phyloP scores from a whole-genome alignment of 345 rosid species.

The Lagerstroemia speciosa region DNA sequence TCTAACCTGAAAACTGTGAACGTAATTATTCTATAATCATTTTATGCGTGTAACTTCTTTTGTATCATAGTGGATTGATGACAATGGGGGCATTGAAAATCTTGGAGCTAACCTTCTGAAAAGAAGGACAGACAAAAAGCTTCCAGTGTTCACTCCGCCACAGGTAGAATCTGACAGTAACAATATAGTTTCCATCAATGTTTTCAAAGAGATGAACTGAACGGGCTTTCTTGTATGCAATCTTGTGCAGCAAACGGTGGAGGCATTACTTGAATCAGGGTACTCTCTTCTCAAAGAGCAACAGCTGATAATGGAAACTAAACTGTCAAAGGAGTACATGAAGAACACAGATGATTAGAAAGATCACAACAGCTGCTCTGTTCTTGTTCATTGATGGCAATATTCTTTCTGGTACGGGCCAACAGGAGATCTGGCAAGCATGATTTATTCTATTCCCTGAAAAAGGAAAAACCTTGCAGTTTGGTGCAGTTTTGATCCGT shows the following conservation, averaged over 20 bases:
- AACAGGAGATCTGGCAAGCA: neutral
- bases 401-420: neutral
- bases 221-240: neutral
- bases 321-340: conserved; percentile 87
- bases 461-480: neutral
- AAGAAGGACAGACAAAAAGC: conserved; percentile 39
- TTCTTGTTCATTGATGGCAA: neutral
- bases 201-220: neutral
- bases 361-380: neutral
- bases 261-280: conserved; percentile 85
- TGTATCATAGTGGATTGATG: conserved; percentile 67
- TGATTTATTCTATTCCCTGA: neutral
- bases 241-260: conserved; percentile 75
- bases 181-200: neutral
- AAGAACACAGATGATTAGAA: conserved; percentile 38
- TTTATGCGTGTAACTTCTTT: neutral
- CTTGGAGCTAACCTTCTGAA: conserved; percentile 62
- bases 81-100: conserved; percentile 65
- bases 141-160: conserved; percentile 71
- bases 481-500: too few species aligned
- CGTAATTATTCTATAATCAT: neutral
- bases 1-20: neutral
- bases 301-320: conserved; percentile 59
- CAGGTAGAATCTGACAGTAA: conserved; percentile 29
- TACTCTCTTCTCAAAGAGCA: conserved; percentile 70